Conservation (phyloP, 2,329 filamentous ascomycete genomes). For the Trichoderma atroviride region DNA sequence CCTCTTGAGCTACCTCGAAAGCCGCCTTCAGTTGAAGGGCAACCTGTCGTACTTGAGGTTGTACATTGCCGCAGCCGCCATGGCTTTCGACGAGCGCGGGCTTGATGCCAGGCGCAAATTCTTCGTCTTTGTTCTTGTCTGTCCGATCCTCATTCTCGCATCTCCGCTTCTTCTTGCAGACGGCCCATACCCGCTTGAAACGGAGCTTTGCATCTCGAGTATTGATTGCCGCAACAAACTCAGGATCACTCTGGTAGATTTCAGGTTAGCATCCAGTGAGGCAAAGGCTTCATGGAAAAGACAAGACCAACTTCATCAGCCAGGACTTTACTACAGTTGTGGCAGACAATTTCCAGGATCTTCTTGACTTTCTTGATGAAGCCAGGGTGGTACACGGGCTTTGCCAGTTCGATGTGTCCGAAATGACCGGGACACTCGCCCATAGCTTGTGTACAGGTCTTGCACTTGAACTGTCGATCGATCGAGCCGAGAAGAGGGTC, state of each 20-base stretch:
- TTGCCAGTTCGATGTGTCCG: constrained; percentile 96
- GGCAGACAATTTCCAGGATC: constrained; percentile 96
- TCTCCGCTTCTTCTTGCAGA: constrained; percentile 84
- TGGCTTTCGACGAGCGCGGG: constrained; percentile 61
- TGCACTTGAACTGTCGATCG: constrained; percentile 93
- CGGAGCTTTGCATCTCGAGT: constrained; percentile 91
- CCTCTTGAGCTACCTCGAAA: constrained; percentile 67
- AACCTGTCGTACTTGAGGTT: constrained; percentile 85
- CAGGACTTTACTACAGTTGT: constrained; percentile 97
- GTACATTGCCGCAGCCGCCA: constrained; percentile 89
- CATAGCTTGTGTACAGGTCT: constrained; percentile 94
- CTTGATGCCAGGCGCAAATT: constrained; percentile 64
- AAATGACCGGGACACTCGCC: constrained; percentile 97
- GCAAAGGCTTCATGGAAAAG: constrained; percentile 56
- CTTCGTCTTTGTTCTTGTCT: constrained; percentile 68
- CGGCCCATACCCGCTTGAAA: constrained; percentile 88
- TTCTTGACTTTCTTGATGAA: constrained; percentile 99
- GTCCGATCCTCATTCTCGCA: constrained; percentile 81
- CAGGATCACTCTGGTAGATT: constrained; percentile 72
- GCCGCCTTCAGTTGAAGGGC: constrained; percentile 80
- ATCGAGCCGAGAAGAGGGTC: constrained; percentile 96
- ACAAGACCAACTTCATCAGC: constrained; percentile 91
- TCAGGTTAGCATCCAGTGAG: constrained; percentile 63
- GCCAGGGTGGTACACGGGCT: constrained; percentile 91
- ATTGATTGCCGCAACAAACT: constrained; percentile 78